Conservation (phyloP, 345 rosid genomes). For the Rhodamnia argentea region DNA sequence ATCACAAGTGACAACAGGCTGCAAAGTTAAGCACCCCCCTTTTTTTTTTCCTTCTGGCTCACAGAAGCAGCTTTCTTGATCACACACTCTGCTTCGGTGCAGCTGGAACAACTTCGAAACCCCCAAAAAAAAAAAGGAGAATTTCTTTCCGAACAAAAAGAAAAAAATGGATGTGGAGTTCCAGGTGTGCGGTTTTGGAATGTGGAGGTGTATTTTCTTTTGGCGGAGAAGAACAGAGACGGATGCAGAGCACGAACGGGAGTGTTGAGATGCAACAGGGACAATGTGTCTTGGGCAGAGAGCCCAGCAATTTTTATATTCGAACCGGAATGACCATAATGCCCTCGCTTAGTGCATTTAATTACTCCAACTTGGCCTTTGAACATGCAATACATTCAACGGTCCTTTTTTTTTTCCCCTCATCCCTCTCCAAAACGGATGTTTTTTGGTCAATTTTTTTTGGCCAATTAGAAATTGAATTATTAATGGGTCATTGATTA, state of each 20-base stretch:
- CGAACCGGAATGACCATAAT: background rate
- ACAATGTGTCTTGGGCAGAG: background rate
- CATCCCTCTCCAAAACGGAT: background rate
- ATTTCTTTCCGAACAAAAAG: no score
- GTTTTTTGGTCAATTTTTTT: background rate
- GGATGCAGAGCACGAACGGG: background rate
- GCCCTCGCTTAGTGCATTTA: background rate
- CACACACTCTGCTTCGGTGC: background rate
- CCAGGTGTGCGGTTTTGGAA: background rate
- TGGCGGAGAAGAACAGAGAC: background rate
- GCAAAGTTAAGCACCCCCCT: background rate
- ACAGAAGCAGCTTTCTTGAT: background rate
- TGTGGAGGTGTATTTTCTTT: background rate
- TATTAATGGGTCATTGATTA: background rate
- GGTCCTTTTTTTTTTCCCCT: background rate
- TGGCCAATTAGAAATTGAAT: background rate
- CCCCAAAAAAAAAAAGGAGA: background rate
- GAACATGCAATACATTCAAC: background rate
- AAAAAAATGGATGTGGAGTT: background rate
- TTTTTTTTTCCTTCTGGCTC: background rate
- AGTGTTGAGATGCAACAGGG: background rate
- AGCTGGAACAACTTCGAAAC: background rate
- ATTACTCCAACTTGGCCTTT: background rate
- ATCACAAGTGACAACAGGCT: background rate
- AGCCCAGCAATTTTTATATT: background rate